Evolutionary conservation across 257 asterid species (phyloP), one percentile per base, ranked within the genome.

Genomic region (Nicotiana attenuata): DNA sequence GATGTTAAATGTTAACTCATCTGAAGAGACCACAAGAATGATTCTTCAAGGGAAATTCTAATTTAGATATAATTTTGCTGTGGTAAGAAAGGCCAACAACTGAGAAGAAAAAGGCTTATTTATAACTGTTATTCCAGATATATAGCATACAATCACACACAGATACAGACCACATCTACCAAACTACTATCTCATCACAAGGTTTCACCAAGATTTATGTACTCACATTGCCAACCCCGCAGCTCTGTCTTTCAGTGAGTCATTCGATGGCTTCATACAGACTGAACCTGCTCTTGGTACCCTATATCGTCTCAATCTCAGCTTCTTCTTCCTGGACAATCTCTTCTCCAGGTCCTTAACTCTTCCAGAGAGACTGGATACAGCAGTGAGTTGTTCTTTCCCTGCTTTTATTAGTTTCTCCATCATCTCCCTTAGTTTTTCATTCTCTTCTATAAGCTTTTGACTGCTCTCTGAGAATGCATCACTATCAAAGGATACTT

Each of bases 261-360:
- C 78, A 52, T 83, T 76, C 1, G 29, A 60, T 13, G 60, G 66
- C 66, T 80, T 85, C 57, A 76, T 10, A 76, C 84, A 84, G 7
- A 82, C 33, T 6, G 85, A 76, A 24, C 82, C 57, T 64, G 84
- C 38, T 31, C 71, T n/a, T 7, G 85, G 24, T 3, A 28, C 0
- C 61, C 65, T 45, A 65, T 33, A 7, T 7, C 81, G 84, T 73
- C 69, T 88, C 87, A 88, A 5, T 84, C 87, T 90, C 85, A 88
- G 50, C 63, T 89, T 91, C 86, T 86, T 92, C 80, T 87, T 91
- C 90, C 85, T 87, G 3, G 89, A 56, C 5, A 92, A 75, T 50
- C 64, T 89, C 89, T 82, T 92, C 89, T 94, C 97, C 87, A 94
- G 84, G 15, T 92, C 91, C 86, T 88, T 87, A 1, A 94, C 87